These are phyloP conservation scores for Medicago truncatula DNA, from an alignment of 306 rosid genomes.

Conservation along the genomic window DNA sequence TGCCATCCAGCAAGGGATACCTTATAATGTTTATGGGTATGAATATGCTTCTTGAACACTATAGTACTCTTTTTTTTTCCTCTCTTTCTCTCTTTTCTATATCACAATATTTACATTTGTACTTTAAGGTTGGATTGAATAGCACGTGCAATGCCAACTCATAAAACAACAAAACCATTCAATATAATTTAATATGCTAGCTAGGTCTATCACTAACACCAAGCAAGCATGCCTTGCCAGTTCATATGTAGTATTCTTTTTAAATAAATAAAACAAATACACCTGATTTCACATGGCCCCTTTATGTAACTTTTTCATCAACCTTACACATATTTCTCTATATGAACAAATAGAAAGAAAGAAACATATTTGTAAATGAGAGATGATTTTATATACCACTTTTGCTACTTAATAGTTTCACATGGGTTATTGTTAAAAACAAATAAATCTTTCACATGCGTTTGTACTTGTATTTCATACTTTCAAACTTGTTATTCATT, in stretches of 20 bases:
- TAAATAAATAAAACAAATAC: conserved; percentile 37
- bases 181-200: conserved; percentile 29
- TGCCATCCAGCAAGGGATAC: conserved; percentile 93
- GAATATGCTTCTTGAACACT: conserved; percentile 22
- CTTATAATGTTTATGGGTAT: conserved; percentile 90
- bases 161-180: conserved; percentile 46
- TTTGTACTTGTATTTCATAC: neutral
- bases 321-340: no score
- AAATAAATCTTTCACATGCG: neutral
- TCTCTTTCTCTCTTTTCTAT: neutral
- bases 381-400: neutral
- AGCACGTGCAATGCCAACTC: conserved; percentile 82
- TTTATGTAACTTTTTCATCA: conserved; percentile 10
- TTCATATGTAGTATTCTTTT: conserved; percentile 41
- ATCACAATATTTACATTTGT: neutral
- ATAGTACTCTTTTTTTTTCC: neutral
- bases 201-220: conserved; percentile 19
- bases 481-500: no score
- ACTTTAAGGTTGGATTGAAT: conserved; percentile 15
- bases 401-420: neutral
- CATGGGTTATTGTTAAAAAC: neutral
- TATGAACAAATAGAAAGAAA: neutral
- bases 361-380: conserved; percentile 32
- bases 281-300: neutral
- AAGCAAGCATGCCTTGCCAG: conserved; percentile 48